Base-by-base conservation (phyloP, 108 stramenopile genomes). In the Poteriospumella lacustris region DNA sequence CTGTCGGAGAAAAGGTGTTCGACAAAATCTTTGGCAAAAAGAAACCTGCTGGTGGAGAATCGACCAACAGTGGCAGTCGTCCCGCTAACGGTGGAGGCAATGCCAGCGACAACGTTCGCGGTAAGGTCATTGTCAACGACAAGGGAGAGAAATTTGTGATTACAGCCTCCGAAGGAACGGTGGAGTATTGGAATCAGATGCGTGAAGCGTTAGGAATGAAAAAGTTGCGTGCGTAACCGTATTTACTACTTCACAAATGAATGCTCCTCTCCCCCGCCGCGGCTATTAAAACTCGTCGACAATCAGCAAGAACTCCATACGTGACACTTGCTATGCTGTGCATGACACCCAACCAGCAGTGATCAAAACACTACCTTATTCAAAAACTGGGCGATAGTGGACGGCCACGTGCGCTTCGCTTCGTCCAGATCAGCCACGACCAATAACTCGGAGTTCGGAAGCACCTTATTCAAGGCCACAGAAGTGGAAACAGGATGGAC, bases 181-280 rank as follows among this genome's bases (percentile, higher is more conserved):
- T 85, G 1, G 81, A 82, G 40, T 84, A 78, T 39, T 83, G 85
- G 85, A 85, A 85, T 62, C 67, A 82, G 1, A 80, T 81, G 60
- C 80, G 85, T 12, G 83, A 42, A 0, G 81, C 77, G 81, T 68
- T 85, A 39, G 85, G 85, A 0, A 83, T 85, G 26, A 85, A 83
- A 12, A 19, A 64, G 36, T 64, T 64, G n/a, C n/a, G n/a, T n/a
- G n/a, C n/a, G n/a, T n/a, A n/a, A n/a, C n/a, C n/a, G n/a, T n/a
- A n/a, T n/a, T n/a, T n/a, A n/a, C n/a, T n/a, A n/a, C n/a, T n/a
- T n/a, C n/a, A n/a, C n/a, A n/a, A n/a, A n/a, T n/a, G n/a, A n/a
- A n/a, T n/a, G n/a, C n/a, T n/a, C n/a, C n/a, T n/a, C n/a, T n/a
- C n/a, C n/a, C n/a, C n/a, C n/a, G n/a, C n/a, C n/a, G n/a, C n/a